Evolutionary conservation across 176 grass and related monocot genomes (phyloP).

Genomic region (Saccharum spontaneum): DNA sequence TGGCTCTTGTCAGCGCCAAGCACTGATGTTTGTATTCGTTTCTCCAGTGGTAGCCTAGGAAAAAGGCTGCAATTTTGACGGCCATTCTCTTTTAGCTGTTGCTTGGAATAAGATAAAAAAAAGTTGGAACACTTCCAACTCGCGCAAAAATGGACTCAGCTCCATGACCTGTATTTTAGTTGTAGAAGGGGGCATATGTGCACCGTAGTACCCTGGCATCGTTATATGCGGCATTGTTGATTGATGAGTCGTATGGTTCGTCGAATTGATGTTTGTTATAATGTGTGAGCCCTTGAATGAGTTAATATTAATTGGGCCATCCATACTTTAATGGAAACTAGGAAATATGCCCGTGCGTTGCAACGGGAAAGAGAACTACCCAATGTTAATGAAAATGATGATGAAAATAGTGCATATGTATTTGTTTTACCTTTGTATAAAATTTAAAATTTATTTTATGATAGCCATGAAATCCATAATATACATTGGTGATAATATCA

Average conservation of each 20-base stretch:
- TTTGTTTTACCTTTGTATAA: no score
- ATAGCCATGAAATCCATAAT: no score
- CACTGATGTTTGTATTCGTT: constrained; percentile 33
- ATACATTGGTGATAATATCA: no score
- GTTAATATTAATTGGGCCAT: background rate
- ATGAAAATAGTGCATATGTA: no score
- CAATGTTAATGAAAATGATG: no score
- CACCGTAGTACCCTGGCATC: background rate
- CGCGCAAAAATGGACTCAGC: background rate
- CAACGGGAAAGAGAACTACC: no score
- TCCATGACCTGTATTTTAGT: constrained; percentile 27
- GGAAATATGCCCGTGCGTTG: no score
- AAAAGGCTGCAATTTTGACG: constrained; percentile 57
- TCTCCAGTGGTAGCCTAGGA: constrained; percentile 3
- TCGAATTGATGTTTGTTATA: constrained; percentile 10
- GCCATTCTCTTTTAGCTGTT: constrained; percentile 21
- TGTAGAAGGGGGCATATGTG: constrained; percentile 11
- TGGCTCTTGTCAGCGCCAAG: constrained; percentile 69
- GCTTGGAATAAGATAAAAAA: constrained; percentile 31
- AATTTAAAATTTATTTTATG: no score
- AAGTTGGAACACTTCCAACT: background rate
- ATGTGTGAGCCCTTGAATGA: background rate
- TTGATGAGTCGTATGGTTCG: background rate
- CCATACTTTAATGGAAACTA: no score
- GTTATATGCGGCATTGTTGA: background rate